phyloP scores from a whole-genome alignment of 1,284 basidiomycete species.

The Baeospora myosura region DNA sequence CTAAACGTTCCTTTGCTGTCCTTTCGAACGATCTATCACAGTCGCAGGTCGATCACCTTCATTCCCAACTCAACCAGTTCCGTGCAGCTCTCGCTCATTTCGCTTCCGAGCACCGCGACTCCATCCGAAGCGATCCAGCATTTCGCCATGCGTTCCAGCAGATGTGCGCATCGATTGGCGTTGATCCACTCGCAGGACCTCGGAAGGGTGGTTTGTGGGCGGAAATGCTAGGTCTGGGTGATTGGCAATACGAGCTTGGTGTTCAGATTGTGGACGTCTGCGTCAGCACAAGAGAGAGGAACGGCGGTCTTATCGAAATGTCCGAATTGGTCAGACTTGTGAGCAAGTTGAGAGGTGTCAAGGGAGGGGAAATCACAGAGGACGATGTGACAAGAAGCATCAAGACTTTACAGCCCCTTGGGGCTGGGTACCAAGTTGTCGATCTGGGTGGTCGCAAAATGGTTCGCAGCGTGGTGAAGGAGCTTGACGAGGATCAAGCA shows the following conservation, averaged over 20 bases:
- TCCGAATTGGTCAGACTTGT: constrained; percentile 78
- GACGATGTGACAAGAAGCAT: constrained; percentile 85
- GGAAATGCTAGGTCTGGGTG: constrained; percentile 80
- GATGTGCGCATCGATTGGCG: constrained; percentile 93
- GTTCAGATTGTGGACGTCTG: constrained; percentile 98
- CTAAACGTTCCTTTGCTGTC: constrained; percentile 69
- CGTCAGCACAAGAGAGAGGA: constrained; percentile 79
- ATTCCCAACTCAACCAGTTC: constrained; percentile 81
- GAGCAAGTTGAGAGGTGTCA: constrained; percentile 65
- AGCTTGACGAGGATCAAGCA: constrained; percentile 79
- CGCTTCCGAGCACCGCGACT: constrained; percentile 75
- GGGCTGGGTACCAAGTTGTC: constrained; percentile 84
- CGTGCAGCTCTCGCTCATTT: constrained; percentile 76
- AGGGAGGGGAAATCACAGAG: constrained; percentile 61
- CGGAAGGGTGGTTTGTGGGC: constrained; percentile 86
- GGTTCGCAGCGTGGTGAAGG: constrained; percentile 67
- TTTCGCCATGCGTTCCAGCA: constrained; percentile 92
- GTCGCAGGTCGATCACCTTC: constrained; percentile 71
- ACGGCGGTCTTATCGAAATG: constrained; percentile 91
- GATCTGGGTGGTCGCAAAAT: constrained; percentile 64
- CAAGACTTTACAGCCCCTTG: constrained; percentile 80
- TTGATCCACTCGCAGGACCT: constrained; percentile 88
- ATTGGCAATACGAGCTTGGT: constrained; percentile 94
- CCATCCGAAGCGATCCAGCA: constrained; percentile 79
- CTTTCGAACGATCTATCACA: constrained; percentile 77